A percentile compares a stretch with the other conserved stretches of the same genome.
Evolutionary conservation across 371 early-diverging fungal species (phyloP).

Genomic region (Mortierella sp.): DNA sequence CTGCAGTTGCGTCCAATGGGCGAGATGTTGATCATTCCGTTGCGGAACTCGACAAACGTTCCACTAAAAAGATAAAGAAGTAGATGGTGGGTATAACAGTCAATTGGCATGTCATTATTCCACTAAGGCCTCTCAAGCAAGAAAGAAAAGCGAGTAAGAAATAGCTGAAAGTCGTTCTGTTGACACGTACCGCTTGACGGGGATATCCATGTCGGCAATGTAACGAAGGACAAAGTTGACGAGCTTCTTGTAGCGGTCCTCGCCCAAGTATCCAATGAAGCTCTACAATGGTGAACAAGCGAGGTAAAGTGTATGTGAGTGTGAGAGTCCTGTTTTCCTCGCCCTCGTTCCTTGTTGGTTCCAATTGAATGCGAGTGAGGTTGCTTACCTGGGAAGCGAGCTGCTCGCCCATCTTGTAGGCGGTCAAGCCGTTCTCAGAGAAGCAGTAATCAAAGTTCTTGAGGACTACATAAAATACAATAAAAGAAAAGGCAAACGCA

Average conservation of each 20-base stretch:
- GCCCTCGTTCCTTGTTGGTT: not conserved
- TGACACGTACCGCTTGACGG: conserved; percentile 87
- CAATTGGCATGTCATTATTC: not conserved
- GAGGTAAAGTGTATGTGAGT: not conserved
- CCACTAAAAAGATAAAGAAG: conserved; percentile 73
- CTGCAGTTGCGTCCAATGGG: conserved; percentile 99
- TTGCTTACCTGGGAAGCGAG: conserved; percentile 80
- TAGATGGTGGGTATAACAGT: not conserved
- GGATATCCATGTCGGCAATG: conserved; percentile 97
- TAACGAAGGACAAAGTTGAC: conserved; percentile 95
- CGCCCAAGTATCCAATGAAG: conserved; percentile 96
- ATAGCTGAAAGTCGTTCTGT: not conserved
- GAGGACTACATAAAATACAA: conserved; percentile 61
- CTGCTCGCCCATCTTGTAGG: conserved; percentile 86
- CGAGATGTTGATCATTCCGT: conserved; percentile 99
- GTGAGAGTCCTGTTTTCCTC: not conserved
- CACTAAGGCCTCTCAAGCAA: not conserved
- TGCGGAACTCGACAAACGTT: conserved; percentile 99
- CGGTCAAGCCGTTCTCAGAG: conserved; percentile 99
- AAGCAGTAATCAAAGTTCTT: conserved; percentile 97
- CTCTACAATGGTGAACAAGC: conserved; percentile 67
- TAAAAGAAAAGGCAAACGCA: not conserved
- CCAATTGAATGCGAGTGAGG: not conserved
- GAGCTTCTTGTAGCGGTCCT: conserved; percentile 95
- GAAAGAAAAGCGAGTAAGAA: conserved; percentile 9